These are phyloP conservation scores for Lizonia empirigonia DNA, from an alignment of 2,329 filamentous ascomycete species.

Conservation along the genomic window DNA sequence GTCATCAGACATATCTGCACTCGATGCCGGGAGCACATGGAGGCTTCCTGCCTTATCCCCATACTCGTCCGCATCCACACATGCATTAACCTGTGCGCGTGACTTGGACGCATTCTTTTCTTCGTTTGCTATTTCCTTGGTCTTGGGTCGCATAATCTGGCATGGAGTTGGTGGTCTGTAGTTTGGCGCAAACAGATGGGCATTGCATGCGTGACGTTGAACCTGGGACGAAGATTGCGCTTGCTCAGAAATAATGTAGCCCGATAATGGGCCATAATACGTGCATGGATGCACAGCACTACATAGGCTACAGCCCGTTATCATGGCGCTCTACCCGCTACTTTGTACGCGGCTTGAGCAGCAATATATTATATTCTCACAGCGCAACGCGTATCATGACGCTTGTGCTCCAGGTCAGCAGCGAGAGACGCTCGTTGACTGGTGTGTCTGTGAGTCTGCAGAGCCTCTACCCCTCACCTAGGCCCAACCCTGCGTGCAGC, in stretches of 20 bases:
- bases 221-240: neutral
- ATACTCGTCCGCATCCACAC: conserved; percentile 5
- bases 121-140: neutral
- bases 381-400: neutral
- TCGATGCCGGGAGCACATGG: conserved; percentile 13
- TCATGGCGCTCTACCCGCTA: too few relatives aligned
- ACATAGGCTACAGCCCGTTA: neutral
- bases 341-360: neutral
- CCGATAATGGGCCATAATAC: neutral
- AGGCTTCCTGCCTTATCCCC: conserved; percentile 2
- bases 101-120: neutral
- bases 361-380: neutral
- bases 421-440: neutral
- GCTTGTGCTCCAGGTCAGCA: neutral
- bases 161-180: conserved; percentile 13
- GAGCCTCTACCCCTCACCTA: conserved; percentile 15
- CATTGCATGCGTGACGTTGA: conserved; percentile 9
- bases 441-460: conserved; percentile 7
- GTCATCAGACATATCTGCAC: conserved; percentile 18
- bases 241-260: neutral
- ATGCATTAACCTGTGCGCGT: neutral
- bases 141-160: conserved; percentile 5
- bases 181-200: conserved; percentile 9
- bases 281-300: conserved; percentile 2
- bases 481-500: neutral